Conservation (phyloP, 163 green algal species). For the Chloromonas sp. region DNA sequence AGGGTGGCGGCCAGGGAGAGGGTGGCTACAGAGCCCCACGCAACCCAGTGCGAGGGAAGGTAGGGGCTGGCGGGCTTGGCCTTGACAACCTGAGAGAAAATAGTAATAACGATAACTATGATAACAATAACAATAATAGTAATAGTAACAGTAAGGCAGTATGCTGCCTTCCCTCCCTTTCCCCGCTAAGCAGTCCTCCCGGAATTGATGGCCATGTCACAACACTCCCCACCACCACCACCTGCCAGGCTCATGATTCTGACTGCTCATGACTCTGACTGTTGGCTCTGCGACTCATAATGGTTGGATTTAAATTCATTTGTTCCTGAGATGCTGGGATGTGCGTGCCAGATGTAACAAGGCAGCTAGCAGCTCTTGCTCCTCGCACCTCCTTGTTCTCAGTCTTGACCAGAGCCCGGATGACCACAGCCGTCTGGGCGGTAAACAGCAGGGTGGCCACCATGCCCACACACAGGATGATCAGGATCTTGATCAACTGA, state of each 20-base stretch:
- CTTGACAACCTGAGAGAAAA: slow-evolving; percentile 11
- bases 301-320: too few species aligned
- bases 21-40: slow-evolving; percentile 41
- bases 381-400: slow-evolving; percentile 42
- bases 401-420: slow-evolving; percentile 49
- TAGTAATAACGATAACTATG: not conserved
- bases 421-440: slow-evolving; percentile 47
- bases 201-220: too few species aligned
- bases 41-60: slow-evolving; percentile 46
- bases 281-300: too few species aligned
- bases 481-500: slow-evolving; percentile 60
- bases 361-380: too few species aligned
- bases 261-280: too few species aligned
- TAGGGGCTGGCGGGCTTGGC: slow-evolving; percentile 48
- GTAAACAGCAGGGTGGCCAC: slow-evolving; percentile 62
- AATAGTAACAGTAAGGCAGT: not conserved
- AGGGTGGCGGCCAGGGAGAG: slow-evolving; percentile 25
- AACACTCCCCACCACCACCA: too few species aligned
- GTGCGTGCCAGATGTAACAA: too few species aligned
- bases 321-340: too few species aligned
- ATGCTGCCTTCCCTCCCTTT: not conserved
- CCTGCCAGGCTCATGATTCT: too few species aligned
- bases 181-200: not conserved
- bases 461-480: slow-evolving; percentile 64
- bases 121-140: not conserved